Evolutionary conservation across 495 filamentous ascomycete genomes (phyloP).

Genomic region (Glarea lozoyensis): DNA sequence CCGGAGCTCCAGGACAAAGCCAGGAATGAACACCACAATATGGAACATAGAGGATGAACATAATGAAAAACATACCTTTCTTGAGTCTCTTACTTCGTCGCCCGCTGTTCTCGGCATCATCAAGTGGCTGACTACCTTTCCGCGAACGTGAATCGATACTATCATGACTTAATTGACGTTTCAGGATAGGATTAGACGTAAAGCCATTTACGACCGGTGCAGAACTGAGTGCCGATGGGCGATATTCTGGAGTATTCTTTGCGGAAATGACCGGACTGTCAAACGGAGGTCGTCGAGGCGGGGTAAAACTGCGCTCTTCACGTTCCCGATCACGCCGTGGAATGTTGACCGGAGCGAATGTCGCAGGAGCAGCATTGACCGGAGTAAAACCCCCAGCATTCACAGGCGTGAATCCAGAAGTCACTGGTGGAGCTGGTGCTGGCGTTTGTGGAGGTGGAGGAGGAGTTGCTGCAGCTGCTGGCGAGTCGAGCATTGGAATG

Average conservation of each 20-base stretch:
- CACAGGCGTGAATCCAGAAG: conserved; percentile 61
- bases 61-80: conserved; percentile 87
- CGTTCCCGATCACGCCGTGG: conserved; percentile 33
- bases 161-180: conserved; percentile 78
- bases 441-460: conserved; percentile 18
- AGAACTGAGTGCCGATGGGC: conserved; percentile 39
- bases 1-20: no score
- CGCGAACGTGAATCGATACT: conserved; percentile 42
- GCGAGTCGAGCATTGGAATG: conserved; percentile 46
- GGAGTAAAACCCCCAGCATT: conserved; percentile 72
- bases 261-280: conserved; percentile 44
- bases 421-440: conserved; percentile 32
- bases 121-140: conserved; percentile 49
- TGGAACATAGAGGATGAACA: no score
- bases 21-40: no score
- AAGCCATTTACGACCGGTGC: conserved; percentile 48
- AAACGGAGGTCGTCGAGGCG: conserved; percentile 35
- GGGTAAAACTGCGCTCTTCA: conserved; percentile 30
- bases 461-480: conserved; percentile 26
- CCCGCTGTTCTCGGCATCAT: conserved; percentile 63
- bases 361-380: conserved; percentile 52
- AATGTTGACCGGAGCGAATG: conserved; percentile 45
- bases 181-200: conserved; percentile 47
- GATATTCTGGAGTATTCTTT: conserved; percentile 52
- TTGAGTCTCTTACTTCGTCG: conserved; percentile 87